phyloP scores from a whole-genome alignment of 2,329 filamentous ascomycete species.

The Xylariaceae sp. region DNA sequence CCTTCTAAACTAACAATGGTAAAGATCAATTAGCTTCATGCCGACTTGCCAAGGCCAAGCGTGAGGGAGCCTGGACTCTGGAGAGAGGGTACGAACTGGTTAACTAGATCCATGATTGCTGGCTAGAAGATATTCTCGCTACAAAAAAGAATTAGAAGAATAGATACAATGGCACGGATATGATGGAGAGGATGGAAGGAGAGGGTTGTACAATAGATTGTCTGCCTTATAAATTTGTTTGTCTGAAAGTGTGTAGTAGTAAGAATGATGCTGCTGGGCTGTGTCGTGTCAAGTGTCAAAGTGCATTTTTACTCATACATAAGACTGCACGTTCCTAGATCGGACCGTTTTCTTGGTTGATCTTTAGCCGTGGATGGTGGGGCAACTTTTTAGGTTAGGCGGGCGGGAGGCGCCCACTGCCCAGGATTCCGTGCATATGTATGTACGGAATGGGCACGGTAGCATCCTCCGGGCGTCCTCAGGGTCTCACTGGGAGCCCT shows the following conservation, averaged over 20 bases:
- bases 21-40: conserved; percentile 33
- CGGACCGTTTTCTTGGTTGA: conserved; percentile 32
- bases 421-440: background rate
- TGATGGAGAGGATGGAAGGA: background rate
- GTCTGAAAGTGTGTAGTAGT: background rate
- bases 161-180: background rate
- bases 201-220: background rate
- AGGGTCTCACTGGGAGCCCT: no score
- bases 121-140: background rate
- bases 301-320: conserved; percentile 24
- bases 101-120: conserved; percentile 47
- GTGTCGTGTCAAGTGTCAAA: background rate
- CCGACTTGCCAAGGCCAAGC: background rate
- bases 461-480: no score
- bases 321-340: conserved; percentile 38
- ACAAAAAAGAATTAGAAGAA: background rate
- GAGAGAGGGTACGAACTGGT: conserved; percentile 40
- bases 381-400: conserved; percentile 5
- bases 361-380: conserved; percentile 9
- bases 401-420: background rate
- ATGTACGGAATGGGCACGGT: background rate
- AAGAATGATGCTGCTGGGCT: no score
- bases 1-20: conserved; percentile 67
- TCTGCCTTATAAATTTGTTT: background rate
- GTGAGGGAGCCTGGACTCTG: conserved; percentile 1